Conservation (phyloP, 768 basidiomycete species). For the Amanita inopinata region DNA sequence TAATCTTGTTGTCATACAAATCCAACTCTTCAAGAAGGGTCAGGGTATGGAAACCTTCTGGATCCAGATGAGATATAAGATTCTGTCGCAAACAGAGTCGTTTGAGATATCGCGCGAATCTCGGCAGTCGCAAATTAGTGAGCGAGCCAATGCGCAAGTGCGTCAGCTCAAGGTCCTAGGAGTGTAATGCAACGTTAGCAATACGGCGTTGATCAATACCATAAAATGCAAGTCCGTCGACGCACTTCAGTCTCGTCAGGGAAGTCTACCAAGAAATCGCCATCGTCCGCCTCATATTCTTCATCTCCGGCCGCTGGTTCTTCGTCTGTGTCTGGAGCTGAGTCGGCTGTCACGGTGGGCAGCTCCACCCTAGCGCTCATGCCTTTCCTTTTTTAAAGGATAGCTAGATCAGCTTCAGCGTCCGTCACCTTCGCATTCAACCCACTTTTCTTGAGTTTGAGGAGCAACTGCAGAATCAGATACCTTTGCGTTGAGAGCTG, state of each 20-base stretch:
- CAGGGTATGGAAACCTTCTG: slow-evolving; percentile 58
- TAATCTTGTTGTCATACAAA: slow-evolving; percentile 93
- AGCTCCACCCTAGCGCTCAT: slow-evolving; percentile 14
- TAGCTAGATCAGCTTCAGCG: slow-evolving; percentile 1
- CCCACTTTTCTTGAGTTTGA: background rate
- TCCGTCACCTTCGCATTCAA: background rate
- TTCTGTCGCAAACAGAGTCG: slow-evolving; percentile 85
- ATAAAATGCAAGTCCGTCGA: background rate
- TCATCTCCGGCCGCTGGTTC: slow-evolving; percentile 40
- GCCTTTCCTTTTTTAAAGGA: slow-evolving; percentile 1
- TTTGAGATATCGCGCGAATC: slow-evolving; percentile 64
- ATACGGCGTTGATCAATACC: background rate
- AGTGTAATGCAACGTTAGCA: slow-evolving; percentile 5
- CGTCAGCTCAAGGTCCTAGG: slow-evolving; percentile 78
- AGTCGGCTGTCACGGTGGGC: slow-evolving; percentile 23
- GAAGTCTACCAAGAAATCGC: slow-evolving; percentile 65
- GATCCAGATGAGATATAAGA: slow-evolving; percentile 61
- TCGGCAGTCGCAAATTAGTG: slow-evolving; percentile 52
- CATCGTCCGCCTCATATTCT: slow-evolving; percentile 38
- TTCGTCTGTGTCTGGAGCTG: slow-evolving; percentile 34
- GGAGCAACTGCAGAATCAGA: background rate
- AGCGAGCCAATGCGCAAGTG: slow-evolving; percentile 71
- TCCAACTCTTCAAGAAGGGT: slow-evolving; percentile 80
- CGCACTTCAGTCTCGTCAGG: slow-evolving; percentile 81
- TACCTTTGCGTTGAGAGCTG: background rate